Conservation (phyloP, 2,329 filamentous ascomycete species). For the Amesomyces nigricolor region DNA sequence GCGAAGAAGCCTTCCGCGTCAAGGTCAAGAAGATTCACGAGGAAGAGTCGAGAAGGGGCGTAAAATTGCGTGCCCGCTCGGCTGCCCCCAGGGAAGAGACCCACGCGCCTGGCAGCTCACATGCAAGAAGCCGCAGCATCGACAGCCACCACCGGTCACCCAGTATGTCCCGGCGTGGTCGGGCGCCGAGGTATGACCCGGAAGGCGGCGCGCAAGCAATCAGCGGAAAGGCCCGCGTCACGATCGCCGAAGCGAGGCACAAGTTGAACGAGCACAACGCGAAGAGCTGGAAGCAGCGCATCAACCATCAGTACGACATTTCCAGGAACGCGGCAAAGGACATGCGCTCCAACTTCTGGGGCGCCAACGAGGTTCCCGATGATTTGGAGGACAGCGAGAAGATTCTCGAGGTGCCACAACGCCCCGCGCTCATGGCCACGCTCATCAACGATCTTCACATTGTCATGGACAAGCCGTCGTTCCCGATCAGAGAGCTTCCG, state of each 20-base stretch:
- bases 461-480: constrained; percentile 85
- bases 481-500: constrained; percentile 74
- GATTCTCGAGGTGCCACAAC: constrained; percentile 76
- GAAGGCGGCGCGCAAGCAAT: constrained; percentile 65
- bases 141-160: constrained; percentile 40
- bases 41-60: constrained; percentile 54
- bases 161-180: constrained; percentile 35
- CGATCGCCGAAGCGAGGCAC: constrained; percentile 68
- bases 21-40: constrained; percentile 82
- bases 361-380: constrained; percentile 71
- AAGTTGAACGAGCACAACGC: constrained; percentile 76
- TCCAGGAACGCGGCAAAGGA: constrained; percentile 73
- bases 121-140: constrained; percentile 51
- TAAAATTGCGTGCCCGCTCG: constrained; percentile 52
- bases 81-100: constrained; percentile 38
- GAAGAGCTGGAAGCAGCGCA: constrained; percentile 86
- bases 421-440: constrained; percentile 76
- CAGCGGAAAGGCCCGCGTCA: constrained; percentile 64
- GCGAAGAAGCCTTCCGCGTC: constrained; percentile 82
- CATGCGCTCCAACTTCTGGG: constrained; percentile 74
- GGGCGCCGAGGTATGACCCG: constrained; percentile 67
- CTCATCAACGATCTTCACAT: constrained; percentile 81
- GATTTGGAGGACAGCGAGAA: constrained; percentile 78
- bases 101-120: constrained; percentile 30
- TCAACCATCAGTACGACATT: constrained; percentile 67